Percentiles rank a stretch among this genome's conserved stretches.
Conservation (phyloP, 495 filamentous ascomycete species). For the Aspergillus ellipticus region DNA sequence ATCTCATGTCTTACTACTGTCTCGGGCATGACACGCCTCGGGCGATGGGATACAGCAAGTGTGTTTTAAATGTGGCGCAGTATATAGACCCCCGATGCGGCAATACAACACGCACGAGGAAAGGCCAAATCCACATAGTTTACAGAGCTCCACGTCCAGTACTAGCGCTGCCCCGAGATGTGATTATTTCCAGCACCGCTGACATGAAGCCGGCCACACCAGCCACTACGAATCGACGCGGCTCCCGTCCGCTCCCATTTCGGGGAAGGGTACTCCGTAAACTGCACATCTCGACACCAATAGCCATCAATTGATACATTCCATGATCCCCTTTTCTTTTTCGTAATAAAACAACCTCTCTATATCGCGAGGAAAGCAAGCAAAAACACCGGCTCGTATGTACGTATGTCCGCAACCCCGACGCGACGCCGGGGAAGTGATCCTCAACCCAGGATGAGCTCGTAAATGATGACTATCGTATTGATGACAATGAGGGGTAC, state of each 20-base stretch:
- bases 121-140: background rate
- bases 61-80: background rate
- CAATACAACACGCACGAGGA: background rate
- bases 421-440: background rate
- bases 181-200: too few species aligned
- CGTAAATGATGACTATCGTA: slow-evolving; percentile 83
- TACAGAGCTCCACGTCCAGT: background rate
- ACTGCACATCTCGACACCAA: background rate
- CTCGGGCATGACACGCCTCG: background rate
- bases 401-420: background rate
- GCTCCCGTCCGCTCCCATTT: too few species aligned
- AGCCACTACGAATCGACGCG: too few species aligned
- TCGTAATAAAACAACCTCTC: background rate
- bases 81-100: slow-evolving; percentile 1
- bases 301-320: too few species aligned
- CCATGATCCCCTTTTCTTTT: background rate
- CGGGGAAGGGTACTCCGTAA: background rate
- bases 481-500: slow-evolving; percentile 95
- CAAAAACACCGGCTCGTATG: background rate
- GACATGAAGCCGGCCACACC: too few species aligned
- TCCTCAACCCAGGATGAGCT: slow-evolving; percentile 76
- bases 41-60: background rate
- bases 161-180: too few species aligned
- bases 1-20: background rate
- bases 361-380: background rate